Conservation (phyloP, 1,139 yeast species). For the Suhomyces guaymorum region DNA sequence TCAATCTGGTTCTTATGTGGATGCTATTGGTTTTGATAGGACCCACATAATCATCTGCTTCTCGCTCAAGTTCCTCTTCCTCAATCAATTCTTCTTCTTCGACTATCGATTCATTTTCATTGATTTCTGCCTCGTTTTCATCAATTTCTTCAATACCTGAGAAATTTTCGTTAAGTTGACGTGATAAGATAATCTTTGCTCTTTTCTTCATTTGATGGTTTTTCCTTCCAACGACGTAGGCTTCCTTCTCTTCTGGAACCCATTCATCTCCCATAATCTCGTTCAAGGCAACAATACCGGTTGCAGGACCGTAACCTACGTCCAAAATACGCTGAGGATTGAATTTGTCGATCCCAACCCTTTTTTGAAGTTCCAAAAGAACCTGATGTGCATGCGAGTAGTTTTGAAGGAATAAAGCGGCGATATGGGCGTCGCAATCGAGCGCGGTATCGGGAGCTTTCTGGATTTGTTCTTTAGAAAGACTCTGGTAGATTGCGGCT, state of each 20-base stretch:
- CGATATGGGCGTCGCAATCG: conserved; percentile 82
- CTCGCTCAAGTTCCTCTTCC: conserved; percentile 24
- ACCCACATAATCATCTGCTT: conserved; percentile 43
- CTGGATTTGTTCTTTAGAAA: conserved; percentile 54
- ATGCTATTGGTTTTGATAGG: conserved; percentile 60
- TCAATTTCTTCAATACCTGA: conserved; percentile 18
- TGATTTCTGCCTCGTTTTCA: conserved; percentile 17
- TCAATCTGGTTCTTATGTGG: conserved; percentile 52
- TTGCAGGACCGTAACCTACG: conserved; percentile 89
- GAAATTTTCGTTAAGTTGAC: conserved; percentile 60
- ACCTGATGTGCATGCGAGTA: conserved; percentile 74
- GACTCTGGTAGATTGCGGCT: conserved; percentile 50
- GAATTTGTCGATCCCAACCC: conserved; percentile 52
- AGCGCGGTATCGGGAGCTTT: conserved; percentile 51
- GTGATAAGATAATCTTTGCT: conserved; percentile 71
- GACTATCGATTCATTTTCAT: conserved; percentile 2
- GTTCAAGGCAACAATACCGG: conserved; percentile 86
- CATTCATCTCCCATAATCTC: conserved; percentile 71
- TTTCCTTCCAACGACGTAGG: conserved; percentile 68
- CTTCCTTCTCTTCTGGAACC: conserved; percentile 65
- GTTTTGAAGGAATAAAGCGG: conserved; percentile 81
- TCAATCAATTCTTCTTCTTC: conserved; percentile 5
- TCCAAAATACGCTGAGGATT: conserved; percentile 70
- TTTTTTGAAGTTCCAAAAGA: conserved; percentile 61
- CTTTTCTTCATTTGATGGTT: conserved; percentile 69